These are phyloP conservation scores for Penicillium roqueforti DNA, from an alignment of 495 filamentous ascomycete species.

Conservation along the genomic window DNA sequence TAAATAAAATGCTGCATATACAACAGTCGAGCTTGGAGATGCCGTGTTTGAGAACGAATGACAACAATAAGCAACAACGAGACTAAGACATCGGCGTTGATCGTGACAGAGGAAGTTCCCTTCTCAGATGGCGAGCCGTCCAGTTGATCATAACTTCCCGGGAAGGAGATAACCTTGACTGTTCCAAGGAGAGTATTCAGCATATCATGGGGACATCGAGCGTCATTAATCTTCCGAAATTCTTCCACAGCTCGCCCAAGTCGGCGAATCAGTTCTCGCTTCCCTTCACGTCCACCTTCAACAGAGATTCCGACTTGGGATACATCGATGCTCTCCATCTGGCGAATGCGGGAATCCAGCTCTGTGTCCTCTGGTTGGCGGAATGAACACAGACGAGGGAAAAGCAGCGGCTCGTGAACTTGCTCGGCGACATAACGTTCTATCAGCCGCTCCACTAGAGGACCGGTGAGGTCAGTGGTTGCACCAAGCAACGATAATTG, in stretches of 20 bases:
- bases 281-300: constrained; percentile 65
- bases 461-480: constrained; percentile 90
- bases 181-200: constrained; percentile 82
- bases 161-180: constrained; percentile 71
- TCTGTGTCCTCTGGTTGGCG: constrained; percentile 82
- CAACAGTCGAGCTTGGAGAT: constrained; percentile 78
- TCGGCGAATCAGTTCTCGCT: constrained; percentile 65
- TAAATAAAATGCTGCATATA: constrained; percentile 98
- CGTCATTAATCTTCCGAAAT: constrained; percentile 80
- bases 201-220: constrained; percentile 92
- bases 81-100: constrained; percentile 94
- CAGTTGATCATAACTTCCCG: constrained; percentile 35
- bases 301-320: constrained; percentile 87
- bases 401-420: constrained; percentile 80
- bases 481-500: constrained; percentile 88
- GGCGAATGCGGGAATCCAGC: constrained; percentile 80
- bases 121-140: constrained; percentile 53
- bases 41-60: constrained; percentile 82
- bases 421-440: constrained; percentile 95
- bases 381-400: constrained; percentile 74
- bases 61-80: constrained; percentile 89
- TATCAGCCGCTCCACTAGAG: constrained; percentile 85
- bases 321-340: constrained; percentile 92
- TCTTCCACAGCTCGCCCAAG: constrained; percentile 78
- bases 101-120: constrained; percentile 59